Percentiles rank a stretch among this genome's conserved stretches.
Conservation (phyloP, 2,329 filamentous ascomycete genomes). For the Botrytis hyacinthi region DNA sequence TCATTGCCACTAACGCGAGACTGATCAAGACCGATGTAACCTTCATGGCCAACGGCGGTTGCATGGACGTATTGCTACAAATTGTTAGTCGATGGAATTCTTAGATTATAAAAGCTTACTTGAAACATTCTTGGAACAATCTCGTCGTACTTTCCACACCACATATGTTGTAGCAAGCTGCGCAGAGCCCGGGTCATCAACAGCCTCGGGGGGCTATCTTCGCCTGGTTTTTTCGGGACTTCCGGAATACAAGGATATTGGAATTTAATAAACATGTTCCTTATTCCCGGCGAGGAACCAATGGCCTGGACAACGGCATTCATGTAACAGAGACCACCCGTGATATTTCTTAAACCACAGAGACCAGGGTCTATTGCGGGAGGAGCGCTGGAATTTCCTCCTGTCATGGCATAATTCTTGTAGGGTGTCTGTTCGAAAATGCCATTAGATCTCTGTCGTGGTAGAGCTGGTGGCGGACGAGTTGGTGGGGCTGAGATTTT, state of each 20-base stretch:
- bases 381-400: conserved; percentile 9
- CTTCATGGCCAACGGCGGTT: conserved; percentile 20
- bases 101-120: conserved; percentile 41
- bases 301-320: conserved; percentile 87
- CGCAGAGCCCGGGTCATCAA: conserved; percentile 59
- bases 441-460: conserved; percentile 73
- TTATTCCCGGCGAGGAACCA: conserved; percentile 69
- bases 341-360: conserved; percentile 77
- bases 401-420: conserved; percentile 27
- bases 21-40: background rate
- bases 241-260: conserved; percentile 60
- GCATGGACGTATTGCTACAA: conserved; percentile 32
- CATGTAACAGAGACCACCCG: conserved; percentile 78
- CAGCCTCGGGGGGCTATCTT: conserved; percentile 53
- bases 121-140: conserved; percentile 56
- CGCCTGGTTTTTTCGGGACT: conserved; percentile 63
- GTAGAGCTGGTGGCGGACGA: conserved; percentile 52
- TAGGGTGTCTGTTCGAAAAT: conserved; percentile 57
- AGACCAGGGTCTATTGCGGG: conserved; percentile 43
- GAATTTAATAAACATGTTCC: conserved; percentile 58
- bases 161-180: conserved; percentile 50
- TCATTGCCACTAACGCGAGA: background rate
- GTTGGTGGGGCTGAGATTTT: conserved; percentile 40
- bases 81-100: conserved; percentile 13
- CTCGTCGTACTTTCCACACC: conserved; percentile 37